phyloP scores from a whole-genome alignment of 768 basidiomycete genomes.

The Tricholoma hemisulphureum region DNA sequence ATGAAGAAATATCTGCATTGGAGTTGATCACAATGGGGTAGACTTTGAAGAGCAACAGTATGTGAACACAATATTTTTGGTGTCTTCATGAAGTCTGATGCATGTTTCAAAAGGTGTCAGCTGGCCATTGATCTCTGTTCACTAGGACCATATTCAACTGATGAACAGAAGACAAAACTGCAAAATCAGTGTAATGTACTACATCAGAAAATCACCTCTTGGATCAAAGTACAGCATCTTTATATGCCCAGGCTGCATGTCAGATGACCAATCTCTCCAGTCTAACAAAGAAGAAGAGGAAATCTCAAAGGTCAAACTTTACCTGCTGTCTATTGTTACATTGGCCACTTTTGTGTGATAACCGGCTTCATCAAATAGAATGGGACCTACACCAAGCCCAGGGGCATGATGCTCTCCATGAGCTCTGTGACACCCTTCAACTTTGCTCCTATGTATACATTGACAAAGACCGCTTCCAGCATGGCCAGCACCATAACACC shows the following conservation, averaged over 20 bases:
- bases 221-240: constrained; percentile 6
- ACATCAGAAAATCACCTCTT: not conserved
- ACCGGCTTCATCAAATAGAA: not conserved
- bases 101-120: not conserved
- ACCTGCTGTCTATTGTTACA: not conserved
- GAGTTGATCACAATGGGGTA: constrained; percentile 9
- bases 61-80: not conserved
- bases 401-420: not conserved
- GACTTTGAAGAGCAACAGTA: constrained; percentile 11
- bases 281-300: not conserved
- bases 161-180: not conserved
- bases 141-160: not conserved
- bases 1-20: constrained; percentile 3
- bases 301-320: not conserved
- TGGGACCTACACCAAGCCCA: not conserved
- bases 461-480: not conserved
- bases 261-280: not conserved
- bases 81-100: not conserved
- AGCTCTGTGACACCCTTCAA: not conserved
- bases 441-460: not conserved
- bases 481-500: not conserved
- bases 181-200: not conserved
- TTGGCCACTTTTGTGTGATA: not conserved
- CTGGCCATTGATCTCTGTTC: not conserved
- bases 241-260: not conserved